phyloP scores from a whole-genome alignment of 2,329 filamentous ascomycete species.

The Paramyrothecium sp. region DNA sequence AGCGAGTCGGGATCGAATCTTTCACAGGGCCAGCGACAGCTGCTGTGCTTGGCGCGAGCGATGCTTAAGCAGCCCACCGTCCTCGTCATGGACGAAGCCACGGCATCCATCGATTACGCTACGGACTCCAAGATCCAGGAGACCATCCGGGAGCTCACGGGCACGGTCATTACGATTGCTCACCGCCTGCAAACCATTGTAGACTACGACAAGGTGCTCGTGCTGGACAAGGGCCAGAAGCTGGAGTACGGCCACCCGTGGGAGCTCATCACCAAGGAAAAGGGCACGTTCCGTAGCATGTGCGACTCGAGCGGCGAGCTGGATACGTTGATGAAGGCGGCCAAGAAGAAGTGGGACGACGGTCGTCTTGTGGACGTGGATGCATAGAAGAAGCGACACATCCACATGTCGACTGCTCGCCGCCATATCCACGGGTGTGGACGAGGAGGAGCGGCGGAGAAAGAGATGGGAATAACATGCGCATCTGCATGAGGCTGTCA shows the following conservation, averaged over 20 bases:
- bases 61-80: conserved; percentile 90
- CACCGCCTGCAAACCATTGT: conserved; percentile 95
- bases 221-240: conserved; percentile 84
- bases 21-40: conserved; percentile 92
- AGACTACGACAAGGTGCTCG: conserved; percentile 96
- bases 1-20: conserved; percentile 91
- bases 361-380: conserved; percentile 33
- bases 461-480: not conserved
- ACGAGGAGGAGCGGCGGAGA: conserved; percentile 8
- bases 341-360: conserved; percentile 52
- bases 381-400: conserved; percentile 11
- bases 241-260: conserved; percentile 91
- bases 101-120: conserved; percentile 93
- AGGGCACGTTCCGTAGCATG: conserved; percentile 63
- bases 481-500: not conserved
- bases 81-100: conserved; percentile 98
- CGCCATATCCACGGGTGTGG: not conserved
- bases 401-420: not conserved
- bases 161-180: conserved; percentile 95
- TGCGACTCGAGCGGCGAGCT: conserved; percentile 63
- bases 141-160: conserved; percentile 88
- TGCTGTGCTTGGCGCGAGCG: conserved; percentile 88
- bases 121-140: conserved; percentile 96
- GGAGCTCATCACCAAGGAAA: conserved; percentile 70
- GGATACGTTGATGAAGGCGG: conserved; percentile 48